Conservation (phyloP, 495 filamentous ascomycete species). For the Sphaerosporella brunnea region DNA sequence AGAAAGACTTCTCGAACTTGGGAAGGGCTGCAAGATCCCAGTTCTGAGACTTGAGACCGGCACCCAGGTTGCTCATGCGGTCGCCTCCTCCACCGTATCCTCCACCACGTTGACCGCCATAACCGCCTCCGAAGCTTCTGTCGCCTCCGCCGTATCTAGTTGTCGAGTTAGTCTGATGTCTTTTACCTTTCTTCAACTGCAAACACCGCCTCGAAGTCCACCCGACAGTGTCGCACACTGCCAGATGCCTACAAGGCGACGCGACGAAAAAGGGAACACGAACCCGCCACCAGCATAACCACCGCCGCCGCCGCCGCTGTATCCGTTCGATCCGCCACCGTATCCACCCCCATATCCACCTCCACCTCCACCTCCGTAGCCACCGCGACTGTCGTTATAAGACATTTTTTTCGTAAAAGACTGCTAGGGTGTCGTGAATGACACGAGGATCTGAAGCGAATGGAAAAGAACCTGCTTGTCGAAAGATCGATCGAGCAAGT, state of each 20-base stretch:
- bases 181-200: too few species aligned
- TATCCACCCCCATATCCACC: slow-evolving; percentile 24
- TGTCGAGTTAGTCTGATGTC: too few species aligned
- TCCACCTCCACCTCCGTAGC: slow-evolving; percentile 26
- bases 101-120: slow-evolving; percentile 28
- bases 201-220: not conserved
- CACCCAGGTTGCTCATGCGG: slow-evolving; percentile 81
- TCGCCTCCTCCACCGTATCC: slow-evolving; percentile 54
- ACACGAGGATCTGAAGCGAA: not conserved
- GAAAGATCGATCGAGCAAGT: not conserved
- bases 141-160: too few species aligned
- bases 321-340: slow-evolving; percentile 30
- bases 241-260: not conserved
- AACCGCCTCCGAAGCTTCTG: not conserved
- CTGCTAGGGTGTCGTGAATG: not conserved
- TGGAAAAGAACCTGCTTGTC: not conserved
- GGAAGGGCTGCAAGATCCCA: slow-evolving; percentile 69
- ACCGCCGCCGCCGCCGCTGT: slow-evolving; percentile 27
- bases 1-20: slow-evolving; percentile 98
- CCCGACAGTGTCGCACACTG: not conserved
- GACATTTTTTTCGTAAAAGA: slow-evolving; percentile 14
- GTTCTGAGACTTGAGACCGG: slow-evolving; percentile 62
- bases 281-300: slow-evolving; percentile 26
- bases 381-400: slow-evolving; percentile 24
- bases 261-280: not conserved